A percentile compares a stretch with the other conserved stretches of the same genome.
These are phyloP conservation scores for Millerozyma acaciae DNA, from an alignment of 805 yeast species.

Conservation along the genomic window DNA sequence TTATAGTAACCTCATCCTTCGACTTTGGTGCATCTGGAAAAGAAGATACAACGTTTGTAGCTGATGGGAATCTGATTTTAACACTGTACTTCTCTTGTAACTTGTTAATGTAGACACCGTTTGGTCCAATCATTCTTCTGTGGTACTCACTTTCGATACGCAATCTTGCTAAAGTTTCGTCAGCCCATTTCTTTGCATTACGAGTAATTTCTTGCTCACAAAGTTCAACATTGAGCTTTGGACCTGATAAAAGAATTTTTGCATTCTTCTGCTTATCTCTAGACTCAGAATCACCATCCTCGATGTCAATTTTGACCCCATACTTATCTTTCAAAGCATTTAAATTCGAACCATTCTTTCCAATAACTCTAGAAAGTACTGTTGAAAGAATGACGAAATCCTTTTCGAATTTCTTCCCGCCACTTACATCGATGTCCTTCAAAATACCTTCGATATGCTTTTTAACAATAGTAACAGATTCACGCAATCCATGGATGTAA, in stretches of 20 bases:
- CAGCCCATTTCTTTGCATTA: conserved; percentile 74
- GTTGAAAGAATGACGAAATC: conserved; percentile 65
- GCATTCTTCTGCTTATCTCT: conserved; percentile 29
- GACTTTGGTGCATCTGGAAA: conserved; percentile 39
- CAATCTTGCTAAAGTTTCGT: conserved; percentile 63
- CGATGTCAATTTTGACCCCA: conserved; percentile 73
- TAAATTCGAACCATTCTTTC: conserved; percentile 79
- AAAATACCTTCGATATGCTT: conserved; percentile 52
- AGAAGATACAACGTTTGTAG: conserved; percentile 21
- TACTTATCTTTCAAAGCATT: conserved; percentile 65
- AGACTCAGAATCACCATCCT: conserved; percentile 45
- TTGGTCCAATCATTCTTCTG: conserved; percentile 76
- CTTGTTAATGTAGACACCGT: conserved; percentile 76
- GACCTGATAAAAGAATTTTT: conserved; percentile 64
- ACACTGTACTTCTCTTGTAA: conserved; percentile 87
- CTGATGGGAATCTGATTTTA: conserved; percentile 65
- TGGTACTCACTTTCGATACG: conserved; percentile 76
- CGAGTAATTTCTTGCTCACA: conserved; percentile 57
- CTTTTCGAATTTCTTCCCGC: no score
- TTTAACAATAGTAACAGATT: conserved; percentile 54
- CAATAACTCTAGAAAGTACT: conserved; percentile 77
- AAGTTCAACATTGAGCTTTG: conserved; percentile 71
- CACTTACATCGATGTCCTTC: no score
- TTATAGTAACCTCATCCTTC: conserved; percentile 62
- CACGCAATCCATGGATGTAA: conserved; percentile 63